A percentile compares a stretch with the other conserved stretches of the same genome.
phyloP scores from a whole-genome alignment of 2,329 filamentous ascomycete species.

The Neofusicoccum cordaticola region DNA sequence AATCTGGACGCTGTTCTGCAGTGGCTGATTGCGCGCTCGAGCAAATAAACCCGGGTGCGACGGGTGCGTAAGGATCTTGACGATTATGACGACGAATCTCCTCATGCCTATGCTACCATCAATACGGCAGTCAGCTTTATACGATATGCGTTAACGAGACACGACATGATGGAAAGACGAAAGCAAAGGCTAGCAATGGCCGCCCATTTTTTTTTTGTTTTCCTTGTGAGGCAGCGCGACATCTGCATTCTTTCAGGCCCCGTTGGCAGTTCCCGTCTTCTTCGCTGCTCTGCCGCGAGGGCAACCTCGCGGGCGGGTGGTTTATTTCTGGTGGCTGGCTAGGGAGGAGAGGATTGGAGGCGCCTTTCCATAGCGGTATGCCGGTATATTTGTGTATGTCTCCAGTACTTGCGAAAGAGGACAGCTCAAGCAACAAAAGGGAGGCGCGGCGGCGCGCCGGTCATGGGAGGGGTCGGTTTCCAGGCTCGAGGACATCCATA shows the following conservation, averaged over 20 bases:
- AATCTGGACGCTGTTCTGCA: slow-evolving; percentile 96
- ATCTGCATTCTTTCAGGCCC: slow-evolving; percentile 3
- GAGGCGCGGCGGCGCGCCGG: slow-evolving; percentile 9
- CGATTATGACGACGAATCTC: slow-evolving; percentile 16
- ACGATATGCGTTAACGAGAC: slow-evolving; percentile 18
- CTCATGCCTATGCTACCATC: slow-evolving; percentile 18
- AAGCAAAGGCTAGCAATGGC: slow-evolving; percentile 38
- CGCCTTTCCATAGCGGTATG: background rate
- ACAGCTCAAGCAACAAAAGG: slow-evolving; percentile 9
- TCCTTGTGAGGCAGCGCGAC: slow-evolving; percentile 4
- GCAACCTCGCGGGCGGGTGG: slow-evolving; percentile 2
- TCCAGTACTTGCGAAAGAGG: background rate
- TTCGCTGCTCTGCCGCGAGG: background rate
- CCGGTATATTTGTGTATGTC: slow-evolving; percentile 8
- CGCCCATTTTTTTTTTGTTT: slow-evolving; percentile 1
- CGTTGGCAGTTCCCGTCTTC: background rate
- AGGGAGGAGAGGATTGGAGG: background rate
- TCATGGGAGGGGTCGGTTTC: slow-evolving; percentile 13
- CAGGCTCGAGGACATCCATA: slow-evolving; percentile 12
- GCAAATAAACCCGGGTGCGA: slow-evolving; percentile 49
- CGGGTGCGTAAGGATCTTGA: background rate
- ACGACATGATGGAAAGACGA: slow-evolving; percentile 23
- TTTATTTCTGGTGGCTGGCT: background rate
- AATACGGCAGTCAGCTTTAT: slow-evolving; percentile 21
- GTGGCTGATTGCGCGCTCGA: slow-evolving; percentile 90